phyloP scores from a whole-genome alignment of 2,329 filamentous ascomycete species.

The Hymenoscyphus occultus region DNA sequence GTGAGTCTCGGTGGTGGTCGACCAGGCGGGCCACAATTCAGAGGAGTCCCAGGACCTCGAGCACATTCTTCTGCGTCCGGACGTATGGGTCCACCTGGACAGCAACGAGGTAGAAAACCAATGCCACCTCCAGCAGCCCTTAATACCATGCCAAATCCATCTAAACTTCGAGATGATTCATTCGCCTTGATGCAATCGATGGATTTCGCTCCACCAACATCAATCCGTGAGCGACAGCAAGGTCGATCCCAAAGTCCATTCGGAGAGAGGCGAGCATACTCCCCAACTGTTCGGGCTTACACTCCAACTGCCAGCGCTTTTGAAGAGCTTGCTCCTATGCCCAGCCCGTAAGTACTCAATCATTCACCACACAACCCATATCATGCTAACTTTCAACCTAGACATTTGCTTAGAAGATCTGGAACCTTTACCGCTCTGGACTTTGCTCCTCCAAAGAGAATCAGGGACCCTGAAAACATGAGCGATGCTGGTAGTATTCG shows the following conservation, averaged over 20 bases:
- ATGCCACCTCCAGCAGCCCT: constrained; percentile 73
- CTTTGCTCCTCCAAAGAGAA: constrained; percentile 75
- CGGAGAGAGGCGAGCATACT: constrained; percentile 68
- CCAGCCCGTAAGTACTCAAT: constrained; percentile 74
- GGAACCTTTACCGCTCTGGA: constrained; percentile 75
- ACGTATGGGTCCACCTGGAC: constrained; percentile 27
- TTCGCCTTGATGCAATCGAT: constrained; percentile 66
- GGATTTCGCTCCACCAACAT: constrained; percentile 82
- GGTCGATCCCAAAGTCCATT: constrained; percentile 66
- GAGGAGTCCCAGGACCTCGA: constrained; percentile 45
- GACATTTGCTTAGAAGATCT: constrained; percentile 72
- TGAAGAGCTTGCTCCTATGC: constrained; percentile 80
- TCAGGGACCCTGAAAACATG: constrained; percentile 58
- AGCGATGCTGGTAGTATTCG: constrained; percentile 66
- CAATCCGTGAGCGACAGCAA: constrained; percentile 62
- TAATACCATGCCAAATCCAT: constrained; percentile 76
- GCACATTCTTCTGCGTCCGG: constrained; percentile 63
- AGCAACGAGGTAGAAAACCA: constrained; percentile 45
- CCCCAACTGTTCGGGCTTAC: constrained; percentile 67
- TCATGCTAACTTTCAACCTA: constrained; percentile 39
- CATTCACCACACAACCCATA: background rate
- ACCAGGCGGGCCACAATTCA: constrained; percentile 7
- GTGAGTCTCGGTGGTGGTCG: constrained; percentile 30
- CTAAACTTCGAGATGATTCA: constrained; percentile 77
- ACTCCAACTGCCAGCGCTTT: constrained; percentile 80